Evolutionary conservation across 225 moss, liverwort and hornwort genomes (phyloP).

Genomic region (Pleurozium schreberi): DNA sequence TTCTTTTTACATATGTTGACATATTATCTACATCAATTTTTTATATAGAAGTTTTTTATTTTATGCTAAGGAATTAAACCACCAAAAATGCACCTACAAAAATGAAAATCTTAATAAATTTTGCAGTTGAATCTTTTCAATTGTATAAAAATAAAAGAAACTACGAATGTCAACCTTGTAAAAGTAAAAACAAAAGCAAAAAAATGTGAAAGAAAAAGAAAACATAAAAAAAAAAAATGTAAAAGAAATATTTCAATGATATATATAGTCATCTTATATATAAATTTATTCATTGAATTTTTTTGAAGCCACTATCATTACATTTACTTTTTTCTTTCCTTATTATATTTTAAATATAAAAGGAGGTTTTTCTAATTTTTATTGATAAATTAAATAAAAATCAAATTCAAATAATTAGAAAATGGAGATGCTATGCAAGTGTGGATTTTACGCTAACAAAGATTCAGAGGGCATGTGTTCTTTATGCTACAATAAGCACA

Average conservation of each 20-base stretch:
- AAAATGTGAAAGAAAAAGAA: background rate
- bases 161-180: background rate
- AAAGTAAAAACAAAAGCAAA: background rate
- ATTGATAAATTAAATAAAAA: too few species aligned
- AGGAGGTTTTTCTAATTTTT: fast-evolving
- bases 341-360: background rate
- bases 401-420: too few species aligned
- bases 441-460: background rate
- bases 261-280: background rate
- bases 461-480: background rate
- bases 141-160: background rate
- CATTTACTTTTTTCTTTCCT: background rate
- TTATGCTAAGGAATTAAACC: background rate
- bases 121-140: background rate
- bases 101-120: background rate
- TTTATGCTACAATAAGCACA: background rate
- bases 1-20: background rate
- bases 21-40: background rate
- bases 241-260: background rate
- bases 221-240: background rate
- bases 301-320: background rate
- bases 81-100: background rate
- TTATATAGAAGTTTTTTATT: background rate
- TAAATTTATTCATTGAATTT: background rate
- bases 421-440: background rate